Evolutionary conservation across 139 green algal genomes (phyloP).

Genomic region (Zygnema circumcarinatum): DNA sequence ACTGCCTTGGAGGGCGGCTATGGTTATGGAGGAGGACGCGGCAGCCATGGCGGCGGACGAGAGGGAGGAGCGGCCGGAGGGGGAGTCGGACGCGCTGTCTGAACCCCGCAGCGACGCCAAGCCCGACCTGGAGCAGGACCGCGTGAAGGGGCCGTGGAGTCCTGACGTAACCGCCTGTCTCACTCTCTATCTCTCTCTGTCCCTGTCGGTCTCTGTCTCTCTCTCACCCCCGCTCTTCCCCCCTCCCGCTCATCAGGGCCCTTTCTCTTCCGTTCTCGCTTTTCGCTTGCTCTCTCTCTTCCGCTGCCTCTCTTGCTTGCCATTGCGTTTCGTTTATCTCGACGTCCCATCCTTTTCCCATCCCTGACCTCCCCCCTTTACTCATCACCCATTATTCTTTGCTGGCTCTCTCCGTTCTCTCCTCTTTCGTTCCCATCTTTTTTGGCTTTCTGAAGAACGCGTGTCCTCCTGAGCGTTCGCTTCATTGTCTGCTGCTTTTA

Average conservation of each 20-base stretch:
- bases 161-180: slow-evolving; percentile 58
- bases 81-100: not conserved
- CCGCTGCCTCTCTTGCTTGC: not conserved
- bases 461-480: too few species aligned
- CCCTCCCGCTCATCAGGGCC: too few species aligned
- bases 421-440: too few species aligned
- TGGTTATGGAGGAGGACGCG: not conserved
- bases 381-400: too few species aligned
- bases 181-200: too few species aligned
- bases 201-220: too few species aligned
- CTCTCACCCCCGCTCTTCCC: not conserved
- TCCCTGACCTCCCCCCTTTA: too few species aligned
- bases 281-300: not conserved
- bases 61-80: not conserved
- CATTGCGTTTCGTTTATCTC: too few species aligned
- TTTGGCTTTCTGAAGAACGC: too few species aligned
- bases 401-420: too few species aligned
- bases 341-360: too few species aligned
- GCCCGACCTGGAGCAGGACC: slow-evolving; percentile 49
- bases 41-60: not conserved
- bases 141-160: slow-evolving; percentile 81
- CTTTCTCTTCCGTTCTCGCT: not conserved
- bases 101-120: not conserved
- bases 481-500: too few species aligned
- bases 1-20: not conserved